Percentiles rank a stretch among this genome's conserved stretches.
These are phyloP conservation scores for Zymoseptoria tritici DNA, from an alignment of 2,329 filamentous ascomycete genomes.

Conservation along the genomic window DNA sequence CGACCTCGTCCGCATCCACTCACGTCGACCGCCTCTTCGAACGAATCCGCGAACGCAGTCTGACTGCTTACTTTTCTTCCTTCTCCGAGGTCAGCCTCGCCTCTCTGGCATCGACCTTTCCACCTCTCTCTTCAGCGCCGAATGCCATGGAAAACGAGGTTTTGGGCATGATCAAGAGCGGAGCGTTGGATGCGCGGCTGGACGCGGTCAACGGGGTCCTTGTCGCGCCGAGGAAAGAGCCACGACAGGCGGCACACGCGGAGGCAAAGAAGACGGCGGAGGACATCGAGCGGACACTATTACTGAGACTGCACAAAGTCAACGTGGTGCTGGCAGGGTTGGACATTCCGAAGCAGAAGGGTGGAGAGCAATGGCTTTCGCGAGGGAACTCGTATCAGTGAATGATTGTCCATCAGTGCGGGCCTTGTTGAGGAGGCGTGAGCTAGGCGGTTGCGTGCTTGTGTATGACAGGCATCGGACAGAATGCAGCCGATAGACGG, in stretches of 20 bases:
- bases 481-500: not conserved
- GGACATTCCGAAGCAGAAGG: constrained; percentile 39
- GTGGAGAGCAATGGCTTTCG: constrained; percentile 1
- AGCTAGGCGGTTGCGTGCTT: not conserved
- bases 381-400: constrained; percentile 1
- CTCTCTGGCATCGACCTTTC: constrained; percentile 72
- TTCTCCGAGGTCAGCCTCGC: constrained; percentile 81
- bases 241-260: constrained; percentile 62
- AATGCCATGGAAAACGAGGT: constrained; percentile 67
- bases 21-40: constrained; percentile 66
- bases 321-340: constrained; percentile 69
- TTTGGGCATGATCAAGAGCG: constrained; percentile 65
- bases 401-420: not conserved
- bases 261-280: constrained; percentile 61
- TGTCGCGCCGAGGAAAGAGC: constrained; percentile 60
- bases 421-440: not conserved
- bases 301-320: constrained; percentile 69
- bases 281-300: constrained; percentile 65
- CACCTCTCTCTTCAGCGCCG: constrained; percentile 23
- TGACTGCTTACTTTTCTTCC: constrained; percentile 84
- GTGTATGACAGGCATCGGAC: not conserved
- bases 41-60: constrained; percentile 78
- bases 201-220: constrained; percentile 77
- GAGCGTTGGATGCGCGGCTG: constrained; percentile 68
- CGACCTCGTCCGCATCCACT: constrained; percentile 4